phyloP scores from a whole-genome alignment of 257 asterid genomes.

The Solanum neorickii region DNA sequence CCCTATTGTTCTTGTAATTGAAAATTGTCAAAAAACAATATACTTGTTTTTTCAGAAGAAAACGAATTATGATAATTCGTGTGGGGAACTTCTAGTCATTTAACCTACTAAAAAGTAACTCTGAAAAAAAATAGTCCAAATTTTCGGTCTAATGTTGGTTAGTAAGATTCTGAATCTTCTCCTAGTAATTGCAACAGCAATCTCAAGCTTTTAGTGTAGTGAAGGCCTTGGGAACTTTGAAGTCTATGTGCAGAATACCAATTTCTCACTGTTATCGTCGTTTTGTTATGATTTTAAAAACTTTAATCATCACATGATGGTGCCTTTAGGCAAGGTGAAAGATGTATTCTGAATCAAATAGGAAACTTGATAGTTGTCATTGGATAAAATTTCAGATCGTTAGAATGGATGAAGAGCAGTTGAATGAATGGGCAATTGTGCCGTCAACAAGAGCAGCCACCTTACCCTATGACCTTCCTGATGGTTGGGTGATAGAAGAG shows the following conservation, averaged over 20 bases:
- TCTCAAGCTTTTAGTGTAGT: not conserved
- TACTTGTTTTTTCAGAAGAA: not conserved
- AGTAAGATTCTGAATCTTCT: not conserved
- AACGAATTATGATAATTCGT: not conserved
- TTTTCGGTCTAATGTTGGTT: not conserved
- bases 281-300: not conserved
- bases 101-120: not conserved
- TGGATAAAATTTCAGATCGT: slow-evolving; percentile 17
- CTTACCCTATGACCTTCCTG: slow-evolving; percentile 42
- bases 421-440: slow-evolving; percentile 20
- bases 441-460: slow-evolving; percentile 10
- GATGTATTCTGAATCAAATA: not conserved
- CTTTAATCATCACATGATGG: not conserved
- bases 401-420: slow-evolving; percentile 20
- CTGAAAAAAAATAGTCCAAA: not conserved
- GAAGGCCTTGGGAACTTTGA: not conserved
- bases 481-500: slow-evolving; percentile 75
- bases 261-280: not conserved
- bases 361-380: not conserved
- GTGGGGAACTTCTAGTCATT: not conserved
- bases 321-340: not conserved
- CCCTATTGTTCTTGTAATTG: not conserved
- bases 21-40: not conserved
- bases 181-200: not conserved
- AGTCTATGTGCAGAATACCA: not conserved